These are phyloP conservation scores for Yamadazyma sp. DNA, from an alignment of 805 yeast species.

Conservation along the genomic window DNA sequence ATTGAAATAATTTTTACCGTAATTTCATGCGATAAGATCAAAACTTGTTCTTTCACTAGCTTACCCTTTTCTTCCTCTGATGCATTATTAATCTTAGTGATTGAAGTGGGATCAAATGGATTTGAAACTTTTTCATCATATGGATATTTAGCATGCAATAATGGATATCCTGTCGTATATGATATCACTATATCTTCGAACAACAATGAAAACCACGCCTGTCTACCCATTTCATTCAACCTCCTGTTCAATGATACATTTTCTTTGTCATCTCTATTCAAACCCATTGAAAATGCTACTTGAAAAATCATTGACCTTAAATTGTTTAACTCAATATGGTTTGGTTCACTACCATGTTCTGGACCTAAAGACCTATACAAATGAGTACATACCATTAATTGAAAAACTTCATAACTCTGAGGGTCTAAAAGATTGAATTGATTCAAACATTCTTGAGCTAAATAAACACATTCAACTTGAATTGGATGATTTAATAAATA, in stretches of 20 bases:
- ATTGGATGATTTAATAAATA: conserved; percentile 28
- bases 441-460: conserved; percentile 24
- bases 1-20: neutral
- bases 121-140: neutral
- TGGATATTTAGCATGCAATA: conserved; percentile 1
- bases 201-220: neutral
- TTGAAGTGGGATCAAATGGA: neutral
- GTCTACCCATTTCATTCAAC: neutral
- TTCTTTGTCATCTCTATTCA: conserved; percentile 15
- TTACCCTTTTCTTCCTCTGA: neutral
- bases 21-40: neutral
- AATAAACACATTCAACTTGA: conserved; percentile 18
- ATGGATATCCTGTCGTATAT: conserved; percentile 3
- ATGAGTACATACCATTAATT: conserved; percentile 17
- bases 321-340: neutral
- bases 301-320: conserved; percentile 54
- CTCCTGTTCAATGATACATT: neutral
- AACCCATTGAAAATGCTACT: conserved; percentile 63
- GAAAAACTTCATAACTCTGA: conserved; percentile 39
- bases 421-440: conserved; percentile 21
- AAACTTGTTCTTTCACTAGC: neutral
- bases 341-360: conserved; percentile 6
- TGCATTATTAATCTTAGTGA: neutral
- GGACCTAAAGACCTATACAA: conserved; percentile 6
- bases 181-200: neutral